Percentiles rank a stretch among this genome's conserved stretches.
Conservation (phyloP, 1,284 basidiomycete species). For the Cutaneotrichosporon cyanovorans region DNA sequence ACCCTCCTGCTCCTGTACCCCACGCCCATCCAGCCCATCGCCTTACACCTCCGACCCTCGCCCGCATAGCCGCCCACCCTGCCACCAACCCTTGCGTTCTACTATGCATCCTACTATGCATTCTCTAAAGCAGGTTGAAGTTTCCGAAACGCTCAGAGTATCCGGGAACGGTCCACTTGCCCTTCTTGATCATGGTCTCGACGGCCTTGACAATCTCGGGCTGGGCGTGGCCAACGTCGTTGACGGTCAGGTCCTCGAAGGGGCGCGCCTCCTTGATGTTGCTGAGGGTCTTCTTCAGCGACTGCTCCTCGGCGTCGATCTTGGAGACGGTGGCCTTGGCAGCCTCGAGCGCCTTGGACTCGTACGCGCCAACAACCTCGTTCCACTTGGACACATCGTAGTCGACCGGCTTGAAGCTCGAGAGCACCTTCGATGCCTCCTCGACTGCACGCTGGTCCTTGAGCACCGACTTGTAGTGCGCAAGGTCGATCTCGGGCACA, state of each 20-base stretch:
- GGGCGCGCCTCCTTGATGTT: constrained; percentile 98
- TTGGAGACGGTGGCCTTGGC: constrained; percentile 86
- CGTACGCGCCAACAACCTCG: constrained; percentile 95
- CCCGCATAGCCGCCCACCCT: no score
- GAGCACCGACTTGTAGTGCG: constrained; percentile 81
- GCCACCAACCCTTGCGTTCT: no score
- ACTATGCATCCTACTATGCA: neutral
- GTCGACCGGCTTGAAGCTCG: constrained; percentile 89
- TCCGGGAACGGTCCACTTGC: constrained; percentile 96
- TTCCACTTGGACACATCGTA: constrained; percentile 88
- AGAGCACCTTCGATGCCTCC: constrained; percentile 84
- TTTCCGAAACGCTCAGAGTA: constrained; percentile 80
- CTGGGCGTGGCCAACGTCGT: constrained; percentile 86
- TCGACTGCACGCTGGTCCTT: constrained; percentile 90
- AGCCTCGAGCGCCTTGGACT: constrained; percentile 88
- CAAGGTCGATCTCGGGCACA: constrained; percentile 63
- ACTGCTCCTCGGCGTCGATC: constrained; percentile 86
- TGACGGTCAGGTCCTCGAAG: constrained; percentile 91
- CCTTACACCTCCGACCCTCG: no score
- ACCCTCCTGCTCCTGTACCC: no score
- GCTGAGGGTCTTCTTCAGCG: constrained; percentile 85
- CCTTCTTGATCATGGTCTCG: constrained; percentile 94
- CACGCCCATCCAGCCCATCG: no score
- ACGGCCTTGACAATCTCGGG: constrained; percentile 88
- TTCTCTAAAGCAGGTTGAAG: constrained; percentile 47